phyloP scores from a whole-genome alignment of 2,329 filamentous ascomycete genomes.

The Phyllosticta paracitricarpa region DNA sequence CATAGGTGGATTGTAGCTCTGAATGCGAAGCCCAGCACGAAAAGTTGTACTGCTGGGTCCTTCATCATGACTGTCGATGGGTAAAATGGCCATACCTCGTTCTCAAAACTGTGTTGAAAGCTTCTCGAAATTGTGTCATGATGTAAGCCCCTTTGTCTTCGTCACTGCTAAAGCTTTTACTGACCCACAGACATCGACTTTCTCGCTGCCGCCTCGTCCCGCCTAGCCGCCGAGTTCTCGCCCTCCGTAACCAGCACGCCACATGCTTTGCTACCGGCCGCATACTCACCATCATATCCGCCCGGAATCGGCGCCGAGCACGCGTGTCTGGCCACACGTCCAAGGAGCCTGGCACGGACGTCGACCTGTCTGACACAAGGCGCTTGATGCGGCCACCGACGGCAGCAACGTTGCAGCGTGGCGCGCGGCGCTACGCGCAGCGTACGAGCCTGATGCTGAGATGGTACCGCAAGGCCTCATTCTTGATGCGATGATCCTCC shows the following conservation, averaged over 20 bases:
- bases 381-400: constrained; percentile 49
- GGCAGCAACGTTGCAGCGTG: constrained; percentile 35
- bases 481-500: too few species aligned
- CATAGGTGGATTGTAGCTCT: too few species aligned
- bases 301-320: constrained; percentile 58
- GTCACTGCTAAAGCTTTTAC: too few species aligned
- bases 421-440: constrained; percentile 42
- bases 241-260: constrained; percentile 30
- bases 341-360: constrained; percentile 46
- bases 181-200: constrained; percentile 72
- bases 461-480: constrained; percentile 43
- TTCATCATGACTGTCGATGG: too few species aligned
- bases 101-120: too few species aligned
- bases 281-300: constrained; percentile 48
- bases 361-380: constrained; percentile 81
- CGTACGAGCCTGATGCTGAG: constrained; percentile 50
- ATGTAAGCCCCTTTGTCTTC: too few species aligned
- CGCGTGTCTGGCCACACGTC: constrained; percentile 47
- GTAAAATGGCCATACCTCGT: too few species aligned
- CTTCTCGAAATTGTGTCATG: too few species aligned
- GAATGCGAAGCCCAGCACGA: too few species aligned
- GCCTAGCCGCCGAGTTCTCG: constrained; percentile 57
- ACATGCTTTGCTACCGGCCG: constrained; percentile 50
- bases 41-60: too few species aligned
- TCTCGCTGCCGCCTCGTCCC: constrained; percentile 55